These are phyloP conservation scores for Oemleria cerasiformis DNA, from an alignment of 306 rosid genomes.

Conservation along the genomic window DNA sequence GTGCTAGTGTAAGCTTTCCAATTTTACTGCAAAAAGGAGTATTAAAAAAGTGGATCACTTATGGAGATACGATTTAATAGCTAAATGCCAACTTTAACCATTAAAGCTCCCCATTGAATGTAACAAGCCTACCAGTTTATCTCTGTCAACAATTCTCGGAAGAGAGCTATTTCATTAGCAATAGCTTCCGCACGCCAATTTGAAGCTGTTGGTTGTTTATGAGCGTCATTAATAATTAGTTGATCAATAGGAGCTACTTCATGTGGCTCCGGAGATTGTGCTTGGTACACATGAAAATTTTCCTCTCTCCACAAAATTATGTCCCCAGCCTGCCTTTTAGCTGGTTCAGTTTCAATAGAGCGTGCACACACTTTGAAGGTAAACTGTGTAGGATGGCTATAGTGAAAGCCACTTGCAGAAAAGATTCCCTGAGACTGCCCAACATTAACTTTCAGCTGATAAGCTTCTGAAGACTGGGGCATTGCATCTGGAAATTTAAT, in stretches of 20 bases:
- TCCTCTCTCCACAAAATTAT: conserved; percentile 53
- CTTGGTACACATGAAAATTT: conserved; percentile 38
- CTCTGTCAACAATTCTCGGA: conserved; percentile 60
- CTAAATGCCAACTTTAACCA: conserved; percentile 16
- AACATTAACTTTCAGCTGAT: conserved; percentile 46
- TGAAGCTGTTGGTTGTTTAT: conserved; percentile 37
- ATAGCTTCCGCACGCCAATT: conserved; percentile 59
- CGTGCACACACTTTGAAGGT: conserved; percentile 48
- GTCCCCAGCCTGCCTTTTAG: conserved; percentile 32
- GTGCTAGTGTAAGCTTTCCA: conserved; percentile 86
- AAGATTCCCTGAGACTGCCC: conserved; percentile 60
- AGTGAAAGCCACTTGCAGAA: conserved; percentile 55
- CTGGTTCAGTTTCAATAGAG: conserved; percentile 34
- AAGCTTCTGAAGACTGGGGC: conserved; percentile 40
- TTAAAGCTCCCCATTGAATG: conserved; percentile 11
- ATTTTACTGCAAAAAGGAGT: conserved; percentile 58
- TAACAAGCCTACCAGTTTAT: conserved; percentile 53
- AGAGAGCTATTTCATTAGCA: conserved; percentile 53
- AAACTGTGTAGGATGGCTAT: conserved; percentile 41
- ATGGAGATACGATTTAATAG: conserved; percentile 9
- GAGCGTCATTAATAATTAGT: conserved; percentile 33
- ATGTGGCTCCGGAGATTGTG: conserved; percentile 40
- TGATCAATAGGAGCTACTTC: conserved; percentile 31
- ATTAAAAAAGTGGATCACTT: conserved; percentile 3
- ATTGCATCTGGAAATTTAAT: conserved; percentile 45